phyloP scores from a whole-genome alignment of 306 rosid species.

The Cucurbita moschata region DNA sequence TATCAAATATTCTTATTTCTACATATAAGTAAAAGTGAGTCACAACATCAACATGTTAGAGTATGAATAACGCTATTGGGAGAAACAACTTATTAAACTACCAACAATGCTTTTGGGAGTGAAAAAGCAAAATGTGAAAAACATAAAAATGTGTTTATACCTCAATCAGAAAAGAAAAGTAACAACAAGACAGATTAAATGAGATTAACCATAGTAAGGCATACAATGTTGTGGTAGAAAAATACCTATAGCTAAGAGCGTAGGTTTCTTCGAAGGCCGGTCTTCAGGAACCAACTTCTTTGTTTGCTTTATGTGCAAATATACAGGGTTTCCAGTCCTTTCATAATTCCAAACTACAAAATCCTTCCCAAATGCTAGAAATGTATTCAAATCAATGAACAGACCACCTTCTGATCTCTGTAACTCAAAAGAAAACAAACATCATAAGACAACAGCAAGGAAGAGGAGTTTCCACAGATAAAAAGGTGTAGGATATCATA shows the following conservation, averaged over 20 bases:
- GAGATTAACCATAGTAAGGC: not conserved
- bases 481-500: not conserved
- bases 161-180: not conserved
- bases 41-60: not conserved
- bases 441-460: not conserved
- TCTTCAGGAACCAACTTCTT: conserved; percentile 65
- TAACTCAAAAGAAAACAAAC: conserved; percentile 12
- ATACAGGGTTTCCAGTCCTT: conserved; percentile 81
- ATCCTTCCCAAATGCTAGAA: conserved; percentile 84
- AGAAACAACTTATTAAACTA: not conserved
- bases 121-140: not conserved
- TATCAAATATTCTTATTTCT: not conserved
- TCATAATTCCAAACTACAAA: conserved; percentile 68
- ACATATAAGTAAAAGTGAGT: not conserved
- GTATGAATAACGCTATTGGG: not conserved
- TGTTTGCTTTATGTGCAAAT: conserved; percentile 63
- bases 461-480: not conserved
- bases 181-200: not conserved
- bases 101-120: not conserved
- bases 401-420: conserved; percentile 90
- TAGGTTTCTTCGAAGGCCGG: conserved; percentile 82
- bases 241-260: conserved; percentile 71
- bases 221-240: not conserved
- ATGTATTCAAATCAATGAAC: conserved; percentile 61
- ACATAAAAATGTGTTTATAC: not conserved